phyloP scores from a whole-genome alignment of 805 yeast genomes.

The Brettanomyces sp. region DNA sequence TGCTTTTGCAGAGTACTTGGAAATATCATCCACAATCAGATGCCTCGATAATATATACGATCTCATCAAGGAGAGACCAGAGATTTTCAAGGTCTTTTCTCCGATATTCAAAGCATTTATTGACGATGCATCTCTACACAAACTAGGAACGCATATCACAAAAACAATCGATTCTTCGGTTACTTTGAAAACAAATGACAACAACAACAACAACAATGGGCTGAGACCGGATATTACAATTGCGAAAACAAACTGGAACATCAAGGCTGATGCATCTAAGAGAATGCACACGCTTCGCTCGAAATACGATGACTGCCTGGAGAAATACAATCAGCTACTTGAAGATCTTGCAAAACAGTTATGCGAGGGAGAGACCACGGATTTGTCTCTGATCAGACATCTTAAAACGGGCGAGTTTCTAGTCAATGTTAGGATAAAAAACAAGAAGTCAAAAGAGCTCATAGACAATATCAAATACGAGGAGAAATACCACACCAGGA shows the following conservation, averaged over 20 bases:
- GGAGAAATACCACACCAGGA: conserved; percentile 18
- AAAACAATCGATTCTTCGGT: conserved; percentile 16
- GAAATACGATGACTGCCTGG: conserved; percentile 12
- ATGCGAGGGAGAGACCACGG: conserved; percentile 18
- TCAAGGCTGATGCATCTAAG: conserved; percentile 15
- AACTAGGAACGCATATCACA: conserved; percentile 22
- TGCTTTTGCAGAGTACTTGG: conserved; percentile 21
- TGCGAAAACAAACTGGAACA: conserved; percentile 17
- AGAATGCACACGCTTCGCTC: conserved; percentile 11
- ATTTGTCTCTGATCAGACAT: conserved; percentile 17
- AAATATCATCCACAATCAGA: conserved; percentile 19
- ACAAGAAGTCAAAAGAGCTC: conserved; percentile 13
- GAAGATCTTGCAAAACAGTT: conserved; percentile 7
- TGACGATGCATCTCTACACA: conserved; percentile 7
- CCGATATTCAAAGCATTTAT: conserved; percentile 15
- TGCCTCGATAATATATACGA: conserved; percentile 21
- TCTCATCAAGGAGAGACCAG: conserved; percentile 7
- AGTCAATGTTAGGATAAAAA: conserved; percentile 18
- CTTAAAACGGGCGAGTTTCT: conserved; percentile 18
- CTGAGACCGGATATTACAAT: conserved; percentile 17
- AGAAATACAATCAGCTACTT: conserved; percentile 2
- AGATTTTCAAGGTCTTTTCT: conserved; percentile 7
- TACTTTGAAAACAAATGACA: neutral
- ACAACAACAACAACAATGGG: conserved; percentile 8
- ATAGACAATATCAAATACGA: conserved; percentile 8